A percentile compares a stretch with the other conserved stretches of the same genome.
Conservation (phyloP, 2,329 filamentous ascomycete genomes). For the Dactylonectria macrodidyma region DNA sequence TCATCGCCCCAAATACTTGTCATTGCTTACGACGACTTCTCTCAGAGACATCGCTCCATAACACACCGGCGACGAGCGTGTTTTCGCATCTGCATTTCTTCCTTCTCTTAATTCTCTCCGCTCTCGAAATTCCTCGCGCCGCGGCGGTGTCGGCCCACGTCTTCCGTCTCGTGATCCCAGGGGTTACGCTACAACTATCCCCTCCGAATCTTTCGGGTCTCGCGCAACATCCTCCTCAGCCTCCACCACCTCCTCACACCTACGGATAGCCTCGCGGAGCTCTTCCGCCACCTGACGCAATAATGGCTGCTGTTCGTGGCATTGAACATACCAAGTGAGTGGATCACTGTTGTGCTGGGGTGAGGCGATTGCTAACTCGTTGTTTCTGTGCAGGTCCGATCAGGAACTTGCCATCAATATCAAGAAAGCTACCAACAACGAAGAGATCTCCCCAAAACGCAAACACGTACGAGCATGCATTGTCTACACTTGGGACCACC, state of each 20-base stretch:
- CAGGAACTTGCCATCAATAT: conserved; percentile 80
- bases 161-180: conserved; percentile 48
- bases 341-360: conserved; percentile 27
- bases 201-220: neutral
- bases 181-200: conserved; percentile 29
- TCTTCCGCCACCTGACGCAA: conserved; percentile 40
- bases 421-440: conserved; percentile 77
- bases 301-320: conserved; percentile 51
- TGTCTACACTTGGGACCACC: conserved; percentile 99
- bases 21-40: conserved; percentile 48
- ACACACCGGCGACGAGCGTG: neutral
- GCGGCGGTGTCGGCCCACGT: conserved; percentile 40
- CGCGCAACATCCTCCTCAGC: neutral
- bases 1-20: conserved; percentile 38
- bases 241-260: neutral
- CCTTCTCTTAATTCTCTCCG: conserved; percentile 4
- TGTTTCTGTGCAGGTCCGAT: conserved; percentile 68
- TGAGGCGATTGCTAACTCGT: conserved; percentile 33
- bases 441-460: conserved; percentile 78
- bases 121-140: conserved; percentile 33
- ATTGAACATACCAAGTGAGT: conserved; percentile 56
- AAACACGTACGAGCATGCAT: conserved; percentile 99
- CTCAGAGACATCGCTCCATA: conserved; percentile 12
- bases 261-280: conserved; percentile 33
- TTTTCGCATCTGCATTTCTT: conserved; percentile 4